Evolutionary conservation across 331 rosid genomes (phyloP).

Genomic region (Erythrophleum ivorense): DNA sequence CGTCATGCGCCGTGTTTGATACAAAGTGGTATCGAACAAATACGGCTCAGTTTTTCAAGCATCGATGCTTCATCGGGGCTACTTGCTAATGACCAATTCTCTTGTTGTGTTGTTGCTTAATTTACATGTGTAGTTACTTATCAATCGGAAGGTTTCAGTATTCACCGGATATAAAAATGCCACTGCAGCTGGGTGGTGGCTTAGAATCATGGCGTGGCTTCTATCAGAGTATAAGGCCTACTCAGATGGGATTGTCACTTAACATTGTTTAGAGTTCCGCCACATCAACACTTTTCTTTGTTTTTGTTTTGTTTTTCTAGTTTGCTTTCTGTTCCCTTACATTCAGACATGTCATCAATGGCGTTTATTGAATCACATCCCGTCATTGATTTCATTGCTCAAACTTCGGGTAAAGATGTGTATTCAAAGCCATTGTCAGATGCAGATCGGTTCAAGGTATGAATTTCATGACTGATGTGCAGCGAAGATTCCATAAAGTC

Average conservation of each 20-base stretch:
- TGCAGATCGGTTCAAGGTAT: conserved; percentile 60
- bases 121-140: conserved; percentile 44
- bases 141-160: conserved; percentile 55
- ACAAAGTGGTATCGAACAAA: neutral
- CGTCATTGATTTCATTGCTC: conserved; percentile 60
- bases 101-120: neutral
- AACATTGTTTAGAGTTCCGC: conserved; percentile 37
- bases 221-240: conserved; percentile 50
- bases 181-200: conserved; percentile 55
- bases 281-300: neutral
- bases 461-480: too few species aligned
- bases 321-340: neutral
- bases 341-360: conserved; percentile 60
- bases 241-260: conserved; percentile 46
- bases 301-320: too few species aligned
- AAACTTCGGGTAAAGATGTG: conserved; percentile 58
- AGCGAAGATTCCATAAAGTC: too few species aligned
- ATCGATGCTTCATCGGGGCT: too few species aligned
- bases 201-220: conserved; percentile 62
- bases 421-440: conserved; percentile 54
- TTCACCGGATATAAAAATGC: conserved; percentile 52
- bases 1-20: too few species aligned
- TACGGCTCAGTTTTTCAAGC: too few species aligned
- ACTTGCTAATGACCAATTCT: neutral
- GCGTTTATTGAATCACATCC: conserved; percentile 64